Percentiles rank a stretch among this genome's conserved stretches.
Conservation (phyloP, 441 rosid genomes). For the Bruguiera hainesii region DNA sequence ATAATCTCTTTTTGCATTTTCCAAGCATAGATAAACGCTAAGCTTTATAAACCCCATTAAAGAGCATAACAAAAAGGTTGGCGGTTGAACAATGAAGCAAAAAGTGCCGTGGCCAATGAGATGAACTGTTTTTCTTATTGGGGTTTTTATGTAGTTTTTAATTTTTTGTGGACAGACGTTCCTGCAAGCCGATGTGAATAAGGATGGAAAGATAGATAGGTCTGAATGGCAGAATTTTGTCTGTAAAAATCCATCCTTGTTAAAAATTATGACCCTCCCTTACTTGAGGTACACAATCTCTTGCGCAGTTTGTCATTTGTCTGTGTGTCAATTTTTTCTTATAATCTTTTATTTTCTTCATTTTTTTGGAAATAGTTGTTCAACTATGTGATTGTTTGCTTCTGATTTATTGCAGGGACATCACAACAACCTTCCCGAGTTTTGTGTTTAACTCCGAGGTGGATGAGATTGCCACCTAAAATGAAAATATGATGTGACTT, state of each 20-base stretch:
- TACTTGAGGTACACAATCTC: slow-evolving; percentile 61
- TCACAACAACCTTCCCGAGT: slow-evolving; percentile 93
- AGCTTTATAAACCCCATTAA: too few species aligned
- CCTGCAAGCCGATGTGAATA: slow-evolving; percentile 75
- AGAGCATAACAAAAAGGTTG: too few species aligned
- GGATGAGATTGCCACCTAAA: slow-evolving; percentile 66
- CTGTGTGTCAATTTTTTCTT: background rate
- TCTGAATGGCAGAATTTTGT: slow-evolving; percentile 82
- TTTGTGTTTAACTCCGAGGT: slow-evolving; percentile 89
- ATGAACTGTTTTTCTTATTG: too few species aligned
- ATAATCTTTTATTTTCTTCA: background rate
- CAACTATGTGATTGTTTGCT: background rate
- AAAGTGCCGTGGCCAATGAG: too few species aligned
- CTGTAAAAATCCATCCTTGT: slow-evolving; percentile 70
- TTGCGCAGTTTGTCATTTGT: background rate
- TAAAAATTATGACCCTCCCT: slow-evolving; percentile 93
- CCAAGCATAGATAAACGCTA: too few species aligned
- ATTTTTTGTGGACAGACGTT: slow-evolving; percentile 55
- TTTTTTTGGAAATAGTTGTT: background rate
- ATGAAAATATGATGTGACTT: background rate
- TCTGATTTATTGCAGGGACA: slow-evolving; percentile 59
- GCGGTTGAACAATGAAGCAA: too few species aligned
- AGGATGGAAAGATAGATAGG: slow-evolving; percentile 84
- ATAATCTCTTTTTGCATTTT: too few species aligned
- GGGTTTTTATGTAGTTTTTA: background rate